Evolutionary conservation across 1,139 yeast genomes (phyloP).

Genomic region (Magnusiomyces sp.): DNA sequence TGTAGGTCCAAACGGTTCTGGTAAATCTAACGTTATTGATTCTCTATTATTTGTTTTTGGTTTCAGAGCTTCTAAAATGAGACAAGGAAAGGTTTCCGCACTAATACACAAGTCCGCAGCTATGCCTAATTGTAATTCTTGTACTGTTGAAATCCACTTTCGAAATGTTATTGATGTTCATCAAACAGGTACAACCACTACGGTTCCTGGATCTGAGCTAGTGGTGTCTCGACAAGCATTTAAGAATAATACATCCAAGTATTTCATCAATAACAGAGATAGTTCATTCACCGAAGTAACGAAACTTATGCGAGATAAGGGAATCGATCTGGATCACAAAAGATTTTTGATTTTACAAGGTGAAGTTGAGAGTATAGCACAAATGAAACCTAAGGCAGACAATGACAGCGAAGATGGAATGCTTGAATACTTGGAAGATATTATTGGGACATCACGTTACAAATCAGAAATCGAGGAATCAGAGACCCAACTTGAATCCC

Average conservation of each 20-base stretch:
- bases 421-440: slow-evolving; percentile 89
- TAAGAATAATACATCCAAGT: slow-evolving; percentile 68
- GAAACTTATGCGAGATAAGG: slow-evolving; percentile 61
- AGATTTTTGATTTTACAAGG: slow-evolving; percentile 93
- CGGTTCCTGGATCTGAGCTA: slow-evolving; percentile 49
- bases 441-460: slow-evolving; percentile 86
- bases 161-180: slow-evolving; percentile 59
- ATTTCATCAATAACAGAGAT: slow-evolving; percentile 59
- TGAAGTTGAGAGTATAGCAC: slow-evolving; percentile 96
- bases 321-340: slow-evolving; percentile 91
- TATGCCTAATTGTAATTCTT: slow-evolving; percentile 56
- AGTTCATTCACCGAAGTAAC: slow-evolving; percentile 81
- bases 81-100: slow-evolving; percentile 87
- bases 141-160: slow-evolving; percentile 93
- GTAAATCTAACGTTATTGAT: slow-evolving; percentile 95
- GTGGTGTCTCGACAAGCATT: slow-evolving; percentile 74
- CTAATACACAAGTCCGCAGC: slow-evolving; percentile 76
- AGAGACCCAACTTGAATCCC: slow-evolving; percentile 48
- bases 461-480: slow-evolving; percentile 67
- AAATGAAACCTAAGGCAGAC: slow-evolving; percentile 97
- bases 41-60: slow-evolving; percentile 95
- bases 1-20: slow-evolving; percentile 99
- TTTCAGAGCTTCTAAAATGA: slow-evolving; percentile 91
- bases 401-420: slow-evolving; percentile 88
- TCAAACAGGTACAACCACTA: slow-evolving; percentile 35